Evolutionary conservation across 108 stramenopile species (phyloP), one percentile per base, ranked within the genome.

Genomic region (Bacterosira constricta): DNA sequence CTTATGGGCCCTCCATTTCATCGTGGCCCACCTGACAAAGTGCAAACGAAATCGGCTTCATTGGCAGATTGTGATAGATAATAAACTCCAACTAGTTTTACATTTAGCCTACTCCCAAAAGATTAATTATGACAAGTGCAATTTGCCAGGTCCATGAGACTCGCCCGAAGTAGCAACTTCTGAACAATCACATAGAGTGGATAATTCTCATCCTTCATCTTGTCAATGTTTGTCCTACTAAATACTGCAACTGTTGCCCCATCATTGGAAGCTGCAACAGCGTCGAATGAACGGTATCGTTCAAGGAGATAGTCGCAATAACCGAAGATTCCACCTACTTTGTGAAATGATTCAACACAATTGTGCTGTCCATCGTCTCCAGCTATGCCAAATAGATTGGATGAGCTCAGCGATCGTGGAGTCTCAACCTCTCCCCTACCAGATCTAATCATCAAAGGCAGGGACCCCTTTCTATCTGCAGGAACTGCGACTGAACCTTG

Each of bases 241-340:
- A 94, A 70, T 58, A 71, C 73, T 1, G 93, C 93, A 2, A 91
- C 71, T 9, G 75, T 77, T 4, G 93, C 86, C 0, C 63, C 71
- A 57, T 88, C 86, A 29, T 65, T 51, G n/a, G 85, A 80, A n/a
- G n/a, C n/a, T 25, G 87, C 82, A 27, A 88, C 78, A 0, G 83
- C 86, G 35, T 74, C 54, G 73, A 89, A 90, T 1, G 66, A 70
- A 50, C 90, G 73, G 3, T 80, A 85, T 5, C 82, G 66, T 9
- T 87, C 85, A 44, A 94, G 64, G 27, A 88, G 63, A 58, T 86
- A 91, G 55, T 94, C 93, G 32, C 85, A 80, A 62, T 76, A 94
- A 3, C 93, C 93, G 63, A 94, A 87, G 4, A 94, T 73, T 4
- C 80, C 82, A 6, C 89, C 88, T 9, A 78, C 71, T 37, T 82